Conservation (phyloP, 257 asterid genomes). For the Salvia splendens region DNA sequence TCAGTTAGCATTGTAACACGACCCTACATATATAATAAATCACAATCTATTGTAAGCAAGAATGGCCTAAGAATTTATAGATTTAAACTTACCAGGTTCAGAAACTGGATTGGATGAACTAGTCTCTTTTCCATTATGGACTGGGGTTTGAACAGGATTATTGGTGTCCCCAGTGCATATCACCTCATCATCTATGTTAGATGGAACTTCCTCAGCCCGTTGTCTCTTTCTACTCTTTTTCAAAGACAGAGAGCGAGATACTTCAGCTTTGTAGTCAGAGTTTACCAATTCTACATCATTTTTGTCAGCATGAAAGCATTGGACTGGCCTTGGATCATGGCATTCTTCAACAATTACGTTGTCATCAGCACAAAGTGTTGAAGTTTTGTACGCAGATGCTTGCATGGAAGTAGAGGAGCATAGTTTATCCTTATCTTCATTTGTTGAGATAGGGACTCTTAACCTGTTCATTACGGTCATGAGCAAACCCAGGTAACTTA, state of each 20-base stretch:
- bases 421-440: slow-evolving; percentile 30
- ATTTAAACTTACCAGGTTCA: slow-evolving; percentile 46
- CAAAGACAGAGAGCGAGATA: slow-evolving; percentile 33
- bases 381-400: slow-evolving; percentile 23
- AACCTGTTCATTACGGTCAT: slow-evolving; percentile 37
- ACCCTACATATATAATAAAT: background rate
- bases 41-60: slow-evolving; percentile 16
- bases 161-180: slow-evolving; percentile 43
- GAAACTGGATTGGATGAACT: slow-evolving; percentile 37
- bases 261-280: slow-evolving; percentile 36
- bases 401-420: slow-evolving; percentile 33
- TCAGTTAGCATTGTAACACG: too few relatives aligned
- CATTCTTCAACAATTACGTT: slow-evolving; percentile 28
- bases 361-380: slow-evolving; percentile 26
- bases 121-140: slow-evolving; percentile 45
- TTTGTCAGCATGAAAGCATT: slow-evolving; percentile 39
- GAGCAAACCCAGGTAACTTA: slow-evolving; percentile 22
- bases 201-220: slow-evolving; percentile 24
- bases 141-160: slow-evolving; percentile 35
- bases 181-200: slow-evolving; percentile 52
- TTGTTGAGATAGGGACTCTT: slow-evolving; percentile 30
- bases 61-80: background rate
- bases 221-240: slow-evolving; percentile 30
- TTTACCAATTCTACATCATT: slow-evolving; percentile 38
- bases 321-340: slow-evolving; percentile 33